These are phyloP conservation scores for Claviceps pazoutovae DNA, from an alignment of 2,329 filamentous ascomycete genomes.

Conservation along the genomic window DNA sequence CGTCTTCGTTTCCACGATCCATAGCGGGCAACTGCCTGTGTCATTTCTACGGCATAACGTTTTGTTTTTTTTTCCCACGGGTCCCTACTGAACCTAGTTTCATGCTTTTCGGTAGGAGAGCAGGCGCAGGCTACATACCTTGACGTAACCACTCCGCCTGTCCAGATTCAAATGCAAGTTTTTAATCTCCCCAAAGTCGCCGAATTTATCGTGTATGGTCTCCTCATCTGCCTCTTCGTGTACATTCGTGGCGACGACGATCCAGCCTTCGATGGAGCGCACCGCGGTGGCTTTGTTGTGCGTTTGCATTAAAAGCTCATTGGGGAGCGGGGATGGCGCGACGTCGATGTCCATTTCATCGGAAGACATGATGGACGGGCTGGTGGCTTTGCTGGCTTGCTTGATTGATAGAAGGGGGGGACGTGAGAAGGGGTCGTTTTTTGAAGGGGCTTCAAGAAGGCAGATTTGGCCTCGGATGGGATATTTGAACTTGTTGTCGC, in stretches of 20 bases:
- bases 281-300: conserved; percentile 64
- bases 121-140: conserved; percentile 35
- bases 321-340: conserved; percentile 27
- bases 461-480: too few relatives aligned
- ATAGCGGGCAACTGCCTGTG: too few relatives aligned
- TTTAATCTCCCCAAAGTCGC: conserved; percentile 76
- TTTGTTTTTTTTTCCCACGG: neutral
- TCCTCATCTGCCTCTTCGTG: conserved; percentile 81
- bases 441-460: too few relatives aligned
- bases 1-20: too few relatives aligned
- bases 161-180: conserved; percentile 77
- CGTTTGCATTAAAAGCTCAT: conserved; percentile 55
- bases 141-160: conserved; percentile 71
- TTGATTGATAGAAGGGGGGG: too few relatives aligned
- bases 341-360: conserved; percentile 46
- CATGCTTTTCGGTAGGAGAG: neutral
- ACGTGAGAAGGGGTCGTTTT: neutral
- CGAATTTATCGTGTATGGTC: conserved; percentile 67
- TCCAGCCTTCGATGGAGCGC: conserved; percentile 81
- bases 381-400: neutral
- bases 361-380: conserved; percentile 31
- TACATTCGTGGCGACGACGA: conserved; percentile 73
- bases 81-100: neutral
- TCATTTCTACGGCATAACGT: too few relatives aligned
- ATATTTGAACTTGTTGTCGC: neutral